Percentiles rank a stretch among this genome's conserved stretches.
Conservation (phyloP, 352 stramenopile genomes). For the Globisporangium sylvaticum region DNA sequence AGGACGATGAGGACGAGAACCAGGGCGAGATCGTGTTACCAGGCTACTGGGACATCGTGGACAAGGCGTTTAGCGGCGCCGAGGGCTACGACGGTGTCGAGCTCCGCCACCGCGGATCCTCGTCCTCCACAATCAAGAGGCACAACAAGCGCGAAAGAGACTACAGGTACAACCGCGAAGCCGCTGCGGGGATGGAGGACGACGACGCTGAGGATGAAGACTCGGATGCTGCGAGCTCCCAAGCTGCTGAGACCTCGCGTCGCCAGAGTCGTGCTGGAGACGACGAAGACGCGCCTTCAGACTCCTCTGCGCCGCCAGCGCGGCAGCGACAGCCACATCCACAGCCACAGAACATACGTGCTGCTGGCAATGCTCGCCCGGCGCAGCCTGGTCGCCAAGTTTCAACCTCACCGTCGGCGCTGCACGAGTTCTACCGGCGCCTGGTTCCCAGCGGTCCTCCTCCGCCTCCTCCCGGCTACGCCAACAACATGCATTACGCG, state of each 20-base stretch:
- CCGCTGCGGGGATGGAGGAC: neutral
- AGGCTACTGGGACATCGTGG: slow-evolving; percentile 5
- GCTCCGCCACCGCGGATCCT: neutral
- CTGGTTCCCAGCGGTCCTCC: neutral
- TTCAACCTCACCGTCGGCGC: neutral
- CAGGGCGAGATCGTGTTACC: neutral
- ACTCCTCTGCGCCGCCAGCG: neutral
- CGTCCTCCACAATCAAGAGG: neutral
- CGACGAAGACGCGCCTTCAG: neutral
- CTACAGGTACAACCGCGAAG: neutral
- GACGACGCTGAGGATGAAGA: neutral
- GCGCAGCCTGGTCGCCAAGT: neutral
- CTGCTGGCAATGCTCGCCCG: neutral
- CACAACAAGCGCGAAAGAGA: neutral
- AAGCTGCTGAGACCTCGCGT: neutral
- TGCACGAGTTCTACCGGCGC: neutral
- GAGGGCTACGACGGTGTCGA: neutral
- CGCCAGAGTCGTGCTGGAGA: neutral
- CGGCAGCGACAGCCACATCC: neutral
- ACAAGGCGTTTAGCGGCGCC: slow-evolving; percentile 2
- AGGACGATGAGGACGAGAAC: neutral
- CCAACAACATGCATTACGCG: neutral
- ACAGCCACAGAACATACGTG: neutral
- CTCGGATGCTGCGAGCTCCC: neutral
- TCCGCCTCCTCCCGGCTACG: neutral